Percentiles rank a stretch among this genome's conserved stretches.
Conservation (phyloP, 805 yeast genomes). For the Saturnispora ahearnii region DNA sequence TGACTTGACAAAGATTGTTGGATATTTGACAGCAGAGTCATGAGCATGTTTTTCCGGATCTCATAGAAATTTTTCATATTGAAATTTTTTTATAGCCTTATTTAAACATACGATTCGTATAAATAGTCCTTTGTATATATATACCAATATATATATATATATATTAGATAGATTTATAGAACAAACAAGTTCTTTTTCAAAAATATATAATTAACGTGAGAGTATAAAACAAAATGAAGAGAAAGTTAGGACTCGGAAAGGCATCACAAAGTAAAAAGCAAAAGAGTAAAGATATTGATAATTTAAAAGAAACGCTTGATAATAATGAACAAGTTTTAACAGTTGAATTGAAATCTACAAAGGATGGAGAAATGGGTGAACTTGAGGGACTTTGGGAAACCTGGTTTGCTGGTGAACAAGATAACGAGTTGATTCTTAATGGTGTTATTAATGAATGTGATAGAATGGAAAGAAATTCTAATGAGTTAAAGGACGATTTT, state of each 20-base stretch:
- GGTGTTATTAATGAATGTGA: conserved; percentile 94
- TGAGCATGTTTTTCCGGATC: conserved; percentile 1
- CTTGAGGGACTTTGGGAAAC: conserved; percentile 64
- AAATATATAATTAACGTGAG: background rate
- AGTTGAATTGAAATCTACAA: conserved; percentile 64
- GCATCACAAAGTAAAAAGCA: conserved; percentile 37
- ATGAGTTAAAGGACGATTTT: conserved; percentile 42
- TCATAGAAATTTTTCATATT: background rate
- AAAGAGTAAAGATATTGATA: conserved; percentile 35
- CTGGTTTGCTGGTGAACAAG: conserved; percentile 45
- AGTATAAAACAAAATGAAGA: conserved; percentile 27
- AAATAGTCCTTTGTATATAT: background rate
- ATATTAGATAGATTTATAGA: background rate
- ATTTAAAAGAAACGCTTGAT: conserved; percentile 12
- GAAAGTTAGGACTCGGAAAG: conserved; percentile 59
- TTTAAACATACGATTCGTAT: conserved; percentile 2
- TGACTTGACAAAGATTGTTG: conserved; percentile 9
- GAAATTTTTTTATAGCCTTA: background rate
- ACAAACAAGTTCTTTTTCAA: background rate
- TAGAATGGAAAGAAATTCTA: conserved; percentile 48
- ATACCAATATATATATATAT: background rate
- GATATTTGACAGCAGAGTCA: conserved; percentile 6
- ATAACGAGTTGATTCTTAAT: conserved; percentile 57
- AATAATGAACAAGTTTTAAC: conserved; percentile 32
- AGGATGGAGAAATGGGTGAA: conserved; percentile 72